Percentiles rank a stretch among this genome's conserved stretches.
Conservation (phyloP, 495 filamentous ascomycete species). For the Xylaria sp. region DNA sequence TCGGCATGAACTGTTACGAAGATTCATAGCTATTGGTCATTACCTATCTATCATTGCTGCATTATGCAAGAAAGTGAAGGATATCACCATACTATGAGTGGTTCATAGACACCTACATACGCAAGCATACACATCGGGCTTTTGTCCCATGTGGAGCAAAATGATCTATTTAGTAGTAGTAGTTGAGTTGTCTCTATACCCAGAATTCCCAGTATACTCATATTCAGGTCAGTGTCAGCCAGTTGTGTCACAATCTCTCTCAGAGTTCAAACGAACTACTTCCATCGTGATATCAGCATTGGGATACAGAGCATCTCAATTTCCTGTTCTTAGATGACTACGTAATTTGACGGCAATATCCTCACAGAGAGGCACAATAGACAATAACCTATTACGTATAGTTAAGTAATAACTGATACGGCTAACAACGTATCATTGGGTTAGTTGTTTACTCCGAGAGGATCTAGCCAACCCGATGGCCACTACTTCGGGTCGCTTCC, state of each 20-base stretch:
- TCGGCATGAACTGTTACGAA: background rate
- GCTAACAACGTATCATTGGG: background rate
- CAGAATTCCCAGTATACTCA: background rate
- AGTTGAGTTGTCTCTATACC: background rate
- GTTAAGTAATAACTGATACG: background rate
- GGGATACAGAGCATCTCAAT: background rate
- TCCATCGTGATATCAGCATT: background rate
- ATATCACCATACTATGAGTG: background rate
- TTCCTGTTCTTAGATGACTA: background rate
- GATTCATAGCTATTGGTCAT: background rate
- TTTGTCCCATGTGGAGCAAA: background rate
- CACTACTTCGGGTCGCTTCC: background rate
- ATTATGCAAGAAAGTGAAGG: background rate
- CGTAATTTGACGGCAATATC: background rate
- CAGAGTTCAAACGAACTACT: background rate
- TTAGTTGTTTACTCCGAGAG: background rate
- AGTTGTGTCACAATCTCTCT: background rate
- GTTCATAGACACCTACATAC: background rate
- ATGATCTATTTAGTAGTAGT: background rate
- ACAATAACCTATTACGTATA: background rate
- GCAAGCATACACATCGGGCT: background rate
- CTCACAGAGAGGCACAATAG: background rate
- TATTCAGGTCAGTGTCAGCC: background rate
- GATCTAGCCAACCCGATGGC: background rate
- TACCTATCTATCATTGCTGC: background rate